phyloP scores from a whole-genome alignment of 2,329 filamentous ascomycete species.

The Penicillium sclerotigenum region DNA sequence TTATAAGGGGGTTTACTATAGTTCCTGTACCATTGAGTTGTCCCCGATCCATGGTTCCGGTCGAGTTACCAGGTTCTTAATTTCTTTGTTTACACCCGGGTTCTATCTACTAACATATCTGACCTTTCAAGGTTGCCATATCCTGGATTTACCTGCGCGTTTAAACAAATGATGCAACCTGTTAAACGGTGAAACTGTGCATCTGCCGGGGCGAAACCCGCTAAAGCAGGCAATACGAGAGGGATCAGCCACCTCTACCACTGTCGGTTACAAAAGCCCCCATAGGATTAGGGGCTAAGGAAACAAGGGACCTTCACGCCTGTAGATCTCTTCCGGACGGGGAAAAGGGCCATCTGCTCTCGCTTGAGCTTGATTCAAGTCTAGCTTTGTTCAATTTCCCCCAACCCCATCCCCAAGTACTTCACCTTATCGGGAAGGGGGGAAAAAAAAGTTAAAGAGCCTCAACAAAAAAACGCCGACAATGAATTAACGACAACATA shows the following conservation, averaged over 20 bases:
- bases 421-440: neutral
- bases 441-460: neutral
- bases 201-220: neutral
- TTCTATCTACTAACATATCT: neutral
- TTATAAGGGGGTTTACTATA: no score
- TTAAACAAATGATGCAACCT: neutral
- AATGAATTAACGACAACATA: conserved; percentile 11
- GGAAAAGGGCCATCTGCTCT: neutral
- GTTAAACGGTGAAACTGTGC: neutral
- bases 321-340: conserved; percentile 8
- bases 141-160: neutral
- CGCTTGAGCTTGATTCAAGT: conserved; percentile 4
- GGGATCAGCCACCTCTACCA: neutral
- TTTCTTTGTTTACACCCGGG: neutral
- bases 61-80: neutral
- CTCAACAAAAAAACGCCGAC: neutral
- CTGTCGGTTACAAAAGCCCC: neutral
- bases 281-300: neutral
- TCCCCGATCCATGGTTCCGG: neutral
- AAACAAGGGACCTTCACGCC: conserved; percentile 3
- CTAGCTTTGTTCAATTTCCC: neutral
- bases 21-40: neutral
- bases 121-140: neutral
- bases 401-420: neutral
- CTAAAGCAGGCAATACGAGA: conserved; percentile 16